Percentiles rank a stretch among this genome's conserved stretches.
Conservation (phyloP, 2,329 filamentous ascomycete genomes). For the Lachnellula occidentalis region DNA sequence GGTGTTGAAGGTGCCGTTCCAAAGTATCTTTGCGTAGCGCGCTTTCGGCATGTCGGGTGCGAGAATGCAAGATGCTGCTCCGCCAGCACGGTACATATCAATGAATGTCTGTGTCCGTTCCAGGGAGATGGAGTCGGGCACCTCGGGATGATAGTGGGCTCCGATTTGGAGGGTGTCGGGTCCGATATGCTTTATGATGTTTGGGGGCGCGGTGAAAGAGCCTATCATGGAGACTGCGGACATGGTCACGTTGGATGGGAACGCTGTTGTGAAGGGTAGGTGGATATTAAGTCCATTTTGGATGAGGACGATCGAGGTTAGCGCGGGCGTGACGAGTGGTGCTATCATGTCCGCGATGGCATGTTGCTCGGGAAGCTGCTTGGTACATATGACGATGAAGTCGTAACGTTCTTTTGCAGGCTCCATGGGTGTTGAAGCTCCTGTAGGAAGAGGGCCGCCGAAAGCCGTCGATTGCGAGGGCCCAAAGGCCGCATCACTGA, state of each 20-base stretch:
- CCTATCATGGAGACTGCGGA: constrained; percentile 21
- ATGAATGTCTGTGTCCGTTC: constrained; percentile 16
- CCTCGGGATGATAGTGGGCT: constrained; percentile 15
- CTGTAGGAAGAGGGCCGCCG: constrained; percentile 4
- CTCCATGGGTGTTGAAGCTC: constrained; percentile 13
- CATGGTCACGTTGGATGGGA: constrained; percentile 17
- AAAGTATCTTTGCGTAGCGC: constrained; percentile 19
- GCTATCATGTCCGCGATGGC: constrained; percentile 11
- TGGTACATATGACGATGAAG: constrained; percentile 19
- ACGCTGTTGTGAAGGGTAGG: constrained; percentile 14
- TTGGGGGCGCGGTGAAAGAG: constrained; percentile 8
- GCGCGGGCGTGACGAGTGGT: constrained; percentile 14
- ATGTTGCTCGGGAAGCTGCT: constrained; percentile 18
- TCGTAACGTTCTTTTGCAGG: constrained; percentile 14
- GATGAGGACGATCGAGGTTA: constrained; percentile 20
- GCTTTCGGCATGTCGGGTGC: constrained; percentile 18
- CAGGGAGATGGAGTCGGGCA: constrained; percentile 11
- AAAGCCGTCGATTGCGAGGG: not conserved
- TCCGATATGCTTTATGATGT: constrained; percentile 15
- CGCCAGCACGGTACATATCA: constrained; percentile 15
- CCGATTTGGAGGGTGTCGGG: constrained; percentile 17
- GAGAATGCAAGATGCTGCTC: constrained; percentile 13
- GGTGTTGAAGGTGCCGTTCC: constrained; percentile 21
- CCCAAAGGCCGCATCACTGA: constrained; percentile 7
- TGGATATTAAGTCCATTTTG: constrained; percentile 24